Percentiles rank a stretch among this genome's conserved stretches.
phyloP scores from a whole-genome alignment of 1,284 basidiomycete genomes.

The Puccinia coronata region DNA sequence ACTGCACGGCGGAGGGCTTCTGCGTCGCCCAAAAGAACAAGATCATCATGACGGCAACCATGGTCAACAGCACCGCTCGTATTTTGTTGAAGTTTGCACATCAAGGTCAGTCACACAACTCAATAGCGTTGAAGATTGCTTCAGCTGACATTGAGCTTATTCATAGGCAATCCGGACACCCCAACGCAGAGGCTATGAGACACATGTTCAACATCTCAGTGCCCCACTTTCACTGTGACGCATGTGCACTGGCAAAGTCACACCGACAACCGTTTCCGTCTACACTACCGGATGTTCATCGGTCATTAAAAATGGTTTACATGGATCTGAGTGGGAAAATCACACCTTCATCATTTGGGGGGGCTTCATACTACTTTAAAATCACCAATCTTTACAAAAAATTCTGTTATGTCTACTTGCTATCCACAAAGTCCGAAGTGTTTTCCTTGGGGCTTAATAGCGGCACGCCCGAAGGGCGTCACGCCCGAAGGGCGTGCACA shows the following conservation, averaged over 20 bases:
- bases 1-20: not conserved
- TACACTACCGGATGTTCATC: not conserved
- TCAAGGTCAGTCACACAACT: not conserved
- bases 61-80: not conserved
- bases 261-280: not conserved
- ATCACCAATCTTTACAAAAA: not conserved
- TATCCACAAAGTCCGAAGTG: not conserved
- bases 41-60: not conserved
- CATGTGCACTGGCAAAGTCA: constrained; percentile 4
- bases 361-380: constrained; percentile 14
- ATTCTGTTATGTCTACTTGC: constrained; percentile 3
- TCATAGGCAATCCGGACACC: not conserved
- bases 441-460: too few relatives aligned
- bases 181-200: not conserved
- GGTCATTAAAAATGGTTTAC: not conserved
- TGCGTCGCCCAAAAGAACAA: not conserved
- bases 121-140: not conserved
- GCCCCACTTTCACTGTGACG: not conserved
- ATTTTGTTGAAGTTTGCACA: not conserved
- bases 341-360: not conserved
- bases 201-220: not conserved
- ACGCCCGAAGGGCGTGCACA: too few relatives aligned
- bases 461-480: too few relatives aligned
- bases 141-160: not conserved
- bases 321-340: constrained; percentile 41